Conservation (phyloP, 2,329 filamentous ascomycete genomes). For the Ophiosphaerella herpotricha region DNA sequence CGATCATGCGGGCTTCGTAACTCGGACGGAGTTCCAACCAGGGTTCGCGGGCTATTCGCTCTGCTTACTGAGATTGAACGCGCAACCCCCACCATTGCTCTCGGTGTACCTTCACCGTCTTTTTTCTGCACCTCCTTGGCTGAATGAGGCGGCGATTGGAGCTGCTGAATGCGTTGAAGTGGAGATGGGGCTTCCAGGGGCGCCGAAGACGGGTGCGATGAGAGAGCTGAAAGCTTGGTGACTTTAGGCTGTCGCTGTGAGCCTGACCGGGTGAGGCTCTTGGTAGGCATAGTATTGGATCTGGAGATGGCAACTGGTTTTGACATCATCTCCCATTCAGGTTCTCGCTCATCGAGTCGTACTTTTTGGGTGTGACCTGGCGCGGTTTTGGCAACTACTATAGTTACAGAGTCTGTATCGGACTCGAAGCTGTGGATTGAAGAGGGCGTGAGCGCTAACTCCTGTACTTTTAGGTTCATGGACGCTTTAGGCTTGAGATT, state of each 20-base stretch:
- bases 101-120: slow-evolving; percentile 9
- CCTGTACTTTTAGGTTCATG: slow-evolving; percentile 16
- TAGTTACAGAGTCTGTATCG: slow-evolving; percentile 33
- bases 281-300: slow-evolving; percentile 5
- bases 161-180: slow-evolving; percentile 22
- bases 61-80: slow-evolving; percentile 39
- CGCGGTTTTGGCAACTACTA: slow-evolving; percentile 25
- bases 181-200: slow-evolving; percentile 28
- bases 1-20: slow-evolving; percentile 19
- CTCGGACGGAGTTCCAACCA: slow-evolving; percentile 20
- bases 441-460: slow-evolving; percentile 28
- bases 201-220: slow-evolving; percentile 35
- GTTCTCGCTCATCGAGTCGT: slow-evolving; percentile 31
- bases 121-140: slow-evolving; percentile 14
- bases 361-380: slow-evolving; percentile 24
- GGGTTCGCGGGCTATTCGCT: slow-evolving; percentile 27
- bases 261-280: slow-evolving; percentile 14
- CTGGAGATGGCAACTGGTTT: slow-evolving; percentile 22
- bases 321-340: slow-evolving; percentile 37
- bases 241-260: slow-evolving; percentile 27
- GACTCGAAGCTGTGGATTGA: slow-evolving; percentile 37
- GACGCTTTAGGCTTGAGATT: slow-evolving; percentile 14
- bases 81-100: slow-evolving; percentile 39
- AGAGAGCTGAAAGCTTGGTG: slow-evolving; percentile 33
- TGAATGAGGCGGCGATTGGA: slow-evolving; percentile 23